phyloP scores from a whole-genome alignment of 345 rosid genomes.

The Gynandropsis gynandra region DNA sequence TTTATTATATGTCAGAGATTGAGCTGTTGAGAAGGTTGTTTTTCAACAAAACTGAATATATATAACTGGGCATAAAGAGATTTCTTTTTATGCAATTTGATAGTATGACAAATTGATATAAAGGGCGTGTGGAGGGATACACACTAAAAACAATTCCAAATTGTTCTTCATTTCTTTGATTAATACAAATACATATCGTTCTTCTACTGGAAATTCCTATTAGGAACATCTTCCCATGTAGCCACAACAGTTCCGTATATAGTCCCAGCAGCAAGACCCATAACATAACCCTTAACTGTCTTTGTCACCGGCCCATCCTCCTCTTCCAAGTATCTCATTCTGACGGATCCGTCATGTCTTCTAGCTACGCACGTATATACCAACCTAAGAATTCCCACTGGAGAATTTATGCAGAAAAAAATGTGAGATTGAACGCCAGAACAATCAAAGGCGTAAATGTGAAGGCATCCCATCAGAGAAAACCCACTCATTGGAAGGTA shows the following conservation, averaged over 20 bases:
- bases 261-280: conserved; percentile 64
- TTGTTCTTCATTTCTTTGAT: too few species aligned
- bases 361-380: conserved; percentile 5
- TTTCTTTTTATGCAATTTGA: too few species aligned
- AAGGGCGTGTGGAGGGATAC: too few species aligned
- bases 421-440: background rate
- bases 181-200: too few species aligned
- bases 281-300: conserved; percentile 62
- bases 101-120: too few species aligned
- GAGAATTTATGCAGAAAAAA: background rate
- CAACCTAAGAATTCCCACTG: background rate
- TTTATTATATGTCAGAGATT: too few species aligned
- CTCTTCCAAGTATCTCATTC: conserved; percentile 73
- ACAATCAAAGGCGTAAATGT: background rate
- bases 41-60: too few species aligned
- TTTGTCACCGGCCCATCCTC: conserved; percentile 56
- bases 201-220: too few species aligned
- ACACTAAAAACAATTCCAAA: too few species aligned
- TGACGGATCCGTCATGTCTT: conserved; percentile 50
- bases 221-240: conserved; percentile 80
- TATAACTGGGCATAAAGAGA: too few species aligned
- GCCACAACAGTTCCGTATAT: conserved; percentile 66
- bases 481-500: background rate
- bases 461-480: background rate
- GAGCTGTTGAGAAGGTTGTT: too few species aligned